These are phyloP conservation scores for Strobilomyces confusus DNA, from an alignment of 768 basidiomycete genomes.

Conservation along the genomic window DNA sequence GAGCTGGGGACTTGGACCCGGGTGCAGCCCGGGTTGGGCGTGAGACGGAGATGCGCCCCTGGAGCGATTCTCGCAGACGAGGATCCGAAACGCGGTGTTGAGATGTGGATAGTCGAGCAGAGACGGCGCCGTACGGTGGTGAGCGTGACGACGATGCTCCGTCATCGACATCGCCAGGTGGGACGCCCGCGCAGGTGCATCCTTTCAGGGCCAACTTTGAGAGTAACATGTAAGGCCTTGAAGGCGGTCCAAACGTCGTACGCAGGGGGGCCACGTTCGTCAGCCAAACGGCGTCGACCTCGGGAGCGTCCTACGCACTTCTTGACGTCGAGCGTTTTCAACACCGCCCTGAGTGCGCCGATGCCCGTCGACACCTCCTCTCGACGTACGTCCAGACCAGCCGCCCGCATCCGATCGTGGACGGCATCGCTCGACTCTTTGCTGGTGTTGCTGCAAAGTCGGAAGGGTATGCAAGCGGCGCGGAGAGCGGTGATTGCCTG, in stretches of 20 bases:
- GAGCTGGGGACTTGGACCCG: slow-evolving; percentile 29
- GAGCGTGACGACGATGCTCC: not conserved
- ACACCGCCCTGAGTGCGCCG: slow-evolving; percentile 47
- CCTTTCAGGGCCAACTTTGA: slow-evolving; percentile 47
- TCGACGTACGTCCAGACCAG: slow-evolving; percentile 46
- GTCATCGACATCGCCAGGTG: not conserved
- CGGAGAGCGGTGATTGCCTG: slow-evolving; percentile 28
- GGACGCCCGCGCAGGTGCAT: slow-evolving; percentile 20
- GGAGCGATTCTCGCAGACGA: slow-evolving; percentile 39
- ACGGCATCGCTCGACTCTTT: slow-evolving; percentile 53
- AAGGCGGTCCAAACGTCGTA: not conserved
- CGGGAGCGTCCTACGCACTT: slow-evolving; percentile 29
- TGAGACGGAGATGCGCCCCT: not conserved
- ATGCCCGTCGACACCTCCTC: slow-evolving; percentile 63
- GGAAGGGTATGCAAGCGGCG: slow-evolving; percentile 37
- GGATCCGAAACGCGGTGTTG: slow-evolving; percentile 64
- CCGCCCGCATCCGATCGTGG: slow-evolving; percentile 37
- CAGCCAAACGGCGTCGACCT: not conserved
- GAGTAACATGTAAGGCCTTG: slow-evolving; percentile 52
- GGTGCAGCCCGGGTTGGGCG: not conserved
- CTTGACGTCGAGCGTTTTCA: slow-evolving; percentile 39
- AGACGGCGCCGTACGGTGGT: slow-evolving; percentile 42
- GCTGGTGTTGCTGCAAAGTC: slow-evolving; percentile 66
- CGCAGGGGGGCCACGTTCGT: not conserved
- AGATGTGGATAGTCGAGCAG: slow-evolving; percentile 51